Evolutionary conservation across 176 grass and related monocot species (phyloP).

Genomic region (Hordeum marinum): DNA sequence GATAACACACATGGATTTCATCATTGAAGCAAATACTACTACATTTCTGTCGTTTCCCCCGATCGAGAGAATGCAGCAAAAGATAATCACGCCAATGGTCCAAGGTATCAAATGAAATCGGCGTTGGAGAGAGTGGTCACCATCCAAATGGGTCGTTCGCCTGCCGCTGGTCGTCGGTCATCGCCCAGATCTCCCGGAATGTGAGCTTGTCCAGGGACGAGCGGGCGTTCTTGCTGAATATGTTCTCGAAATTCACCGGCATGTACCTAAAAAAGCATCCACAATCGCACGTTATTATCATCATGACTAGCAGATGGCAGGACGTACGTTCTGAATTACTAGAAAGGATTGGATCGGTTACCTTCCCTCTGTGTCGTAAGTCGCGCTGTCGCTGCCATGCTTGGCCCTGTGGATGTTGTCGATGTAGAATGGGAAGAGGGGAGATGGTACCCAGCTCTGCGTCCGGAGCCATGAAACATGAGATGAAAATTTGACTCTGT

Average conservation of each 20-base stretch:
- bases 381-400: slow-evolving; percentile 72
- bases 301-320: background rate
- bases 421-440: slow-evolving; percentile 70
- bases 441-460: slow-evolving; percentile 66
- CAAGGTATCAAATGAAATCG: background rate
- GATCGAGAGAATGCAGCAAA: background rate
- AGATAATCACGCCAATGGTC: background rate
- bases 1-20: background rate
- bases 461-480: background rate
- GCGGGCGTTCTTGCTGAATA: slow-evolving; percentile 81
- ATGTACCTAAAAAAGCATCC: slow-evolving; percentile 41
- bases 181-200: slow-evolving; percentile 52
- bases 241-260: slow-evolving; percentile 79
- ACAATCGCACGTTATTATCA: background rate
- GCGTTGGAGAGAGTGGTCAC: background rate
- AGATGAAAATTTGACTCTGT: background rate
- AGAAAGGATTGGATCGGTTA: background rate
- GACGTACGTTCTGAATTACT: background rate
- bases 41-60: background rate
- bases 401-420: slow-evolving; percentile 73
- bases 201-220: slow-evolving; percentile 52
- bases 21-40: background rate
- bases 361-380: slow-evolving; percentile 80
- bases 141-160: slow-evolving; percentile 46
- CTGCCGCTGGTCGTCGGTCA: slow-evolving; percentile 51